Evolutionary conservation across 75 land plant species (phyloP).

Genomic region (Pinus tabuliformis): DNA sequence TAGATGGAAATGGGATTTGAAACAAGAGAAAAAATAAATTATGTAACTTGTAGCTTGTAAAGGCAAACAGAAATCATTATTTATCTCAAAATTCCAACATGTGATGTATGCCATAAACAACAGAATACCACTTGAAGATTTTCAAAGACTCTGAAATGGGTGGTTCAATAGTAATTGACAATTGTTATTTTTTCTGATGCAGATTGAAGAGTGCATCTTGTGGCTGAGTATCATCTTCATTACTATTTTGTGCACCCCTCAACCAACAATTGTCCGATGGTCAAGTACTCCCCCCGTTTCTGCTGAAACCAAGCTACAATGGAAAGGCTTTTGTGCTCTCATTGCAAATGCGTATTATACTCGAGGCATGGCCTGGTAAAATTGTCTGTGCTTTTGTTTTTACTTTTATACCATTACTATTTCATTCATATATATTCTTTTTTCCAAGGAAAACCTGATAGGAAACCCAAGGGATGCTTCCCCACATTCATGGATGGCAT

Average conservation of each 20-base stretch:
- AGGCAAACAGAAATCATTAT: not conserved
- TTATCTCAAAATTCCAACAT: not conserved
- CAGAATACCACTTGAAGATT: too few species aligned
- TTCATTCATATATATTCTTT: not conserved
- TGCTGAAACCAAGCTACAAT: constrained; percentile 53
- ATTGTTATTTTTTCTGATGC: constrained; percentile 12
- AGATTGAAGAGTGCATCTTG: constrained; percentile 84
- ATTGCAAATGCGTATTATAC: constrained; percentile 86
- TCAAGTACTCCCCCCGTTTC: constrained; percentile 76
- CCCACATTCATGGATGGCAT: too few species aligned
- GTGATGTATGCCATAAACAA: not conserved
- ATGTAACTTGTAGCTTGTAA: not conserved
- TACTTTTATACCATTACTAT: not conserved
- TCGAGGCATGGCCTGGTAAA: constrained; percentile 94
- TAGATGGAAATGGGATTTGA: not conserved
- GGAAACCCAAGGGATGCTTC: too few species aligned
- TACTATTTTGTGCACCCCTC: constrained; percentile 87
- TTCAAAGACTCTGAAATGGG: not conserved
- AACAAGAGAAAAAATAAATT: not conserved
- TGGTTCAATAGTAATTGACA: not conserved
- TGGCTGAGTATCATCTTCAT: constrained; percentile 86
- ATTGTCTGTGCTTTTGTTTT: not conserved
- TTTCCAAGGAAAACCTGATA: too few species aligned
- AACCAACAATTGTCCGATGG: constrained; percentile 88
- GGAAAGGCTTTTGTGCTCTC: constrained; percentile 91